Percentiles rank a stretch among this genome's conserved stretches.
These are phyloP conservation scores for Entomortierella lignicola DNA, from an alignment of 192 early-diverging fungal genomes.

Conservation along the genomic window DNA sequence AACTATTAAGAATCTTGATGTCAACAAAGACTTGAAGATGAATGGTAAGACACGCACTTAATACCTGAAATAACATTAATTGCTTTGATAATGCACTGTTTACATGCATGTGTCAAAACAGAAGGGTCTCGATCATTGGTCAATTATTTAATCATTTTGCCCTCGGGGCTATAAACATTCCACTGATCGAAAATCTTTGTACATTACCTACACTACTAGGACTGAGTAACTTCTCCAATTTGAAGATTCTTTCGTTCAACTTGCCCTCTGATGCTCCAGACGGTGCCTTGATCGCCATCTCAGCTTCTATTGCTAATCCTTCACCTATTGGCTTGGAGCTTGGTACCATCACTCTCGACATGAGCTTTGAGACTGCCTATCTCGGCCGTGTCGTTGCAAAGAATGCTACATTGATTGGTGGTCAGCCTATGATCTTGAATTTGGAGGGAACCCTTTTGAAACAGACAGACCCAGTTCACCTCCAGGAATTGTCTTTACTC, in stretches of 20 bases:
- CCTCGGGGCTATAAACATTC: background rate
- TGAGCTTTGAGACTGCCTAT: constrained; percentile 37
- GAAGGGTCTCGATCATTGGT: background rate
- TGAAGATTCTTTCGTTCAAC: constrained; percentile 46
- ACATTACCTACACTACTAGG: constrained; percentile 6
- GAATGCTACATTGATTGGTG: constrained; percentile 23
- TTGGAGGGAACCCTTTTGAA: constrained; percentile 38
- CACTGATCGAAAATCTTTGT: background rate
- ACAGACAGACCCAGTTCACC: constrained; percentile 33
- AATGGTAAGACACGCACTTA: constrained; percentile 10
- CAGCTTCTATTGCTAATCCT: constrained; percentile 36
- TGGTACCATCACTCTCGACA: constrained; percentile 46
- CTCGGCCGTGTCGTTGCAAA: constrained; percentile 45
- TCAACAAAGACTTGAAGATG: constrained; percentile 43
- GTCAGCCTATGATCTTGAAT: constrained; percentile 36
- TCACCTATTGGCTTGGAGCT: constrained; percentile 43
- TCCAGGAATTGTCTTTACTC: constrained; percentile 37
- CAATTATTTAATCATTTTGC: too few species aligned
- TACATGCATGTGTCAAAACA: background rate
- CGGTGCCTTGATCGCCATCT: constrained; percentile 25
- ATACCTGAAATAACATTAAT: background rate
- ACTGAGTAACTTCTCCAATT: constrained; percentile 39
- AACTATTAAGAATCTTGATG: constrained; percentile 38
- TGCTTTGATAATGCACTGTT: background rate
- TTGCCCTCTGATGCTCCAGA: constrained; percentile 30